Percentiles rank a stretch among this genome's conserved stretches.
Conservation (phyloP, 352 stramenopile genomes). For the Phytophthora pinifolia region DNA sequence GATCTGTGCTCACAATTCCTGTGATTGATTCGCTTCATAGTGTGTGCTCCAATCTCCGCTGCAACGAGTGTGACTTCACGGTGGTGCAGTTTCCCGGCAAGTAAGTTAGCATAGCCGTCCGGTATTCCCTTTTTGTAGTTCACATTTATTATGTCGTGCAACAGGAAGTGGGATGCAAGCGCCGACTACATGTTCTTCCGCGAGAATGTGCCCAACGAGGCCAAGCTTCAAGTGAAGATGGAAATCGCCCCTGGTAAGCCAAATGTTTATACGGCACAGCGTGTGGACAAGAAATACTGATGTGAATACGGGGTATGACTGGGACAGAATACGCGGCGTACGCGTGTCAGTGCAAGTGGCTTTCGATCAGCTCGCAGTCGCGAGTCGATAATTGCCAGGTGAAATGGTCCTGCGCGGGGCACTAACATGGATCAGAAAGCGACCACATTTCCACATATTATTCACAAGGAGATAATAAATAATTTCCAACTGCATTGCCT, state of each 20-base stretch:
- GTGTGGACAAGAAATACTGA: conserved; percentile 4
- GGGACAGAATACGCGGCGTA: conserved; percentile 54
- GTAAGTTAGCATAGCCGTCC: conserved; percentile 28
- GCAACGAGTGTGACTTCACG: conserved; percentile 83
- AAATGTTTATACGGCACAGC: neutral
- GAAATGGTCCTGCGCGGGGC: conserved; percentile 73
- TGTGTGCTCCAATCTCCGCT: conserved; percentile 70
- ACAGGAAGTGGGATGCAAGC: conserved; percentile 64
- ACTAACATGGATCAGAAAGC: conserved; percentile 29
- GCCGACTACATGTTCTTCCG: conserved; percentile 88
- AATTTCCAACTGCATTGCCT: conserved; percentile 11
- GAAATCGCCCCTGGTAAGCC: conserved; percentile 44
- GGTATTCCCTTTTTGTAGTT: neutral
- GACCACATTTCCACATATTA: conserved; percentile 15
- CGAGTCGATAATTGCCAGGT: conserved; percentile 54
- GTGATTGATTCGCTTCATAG: conserved; percentile 23
- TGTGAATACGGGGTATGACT: neutral
- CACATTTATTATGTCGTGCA: neutral
- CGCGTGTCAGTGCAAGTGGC: conserved; percentile 84
- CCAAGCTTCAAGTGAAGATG: conserved; percentile 69
- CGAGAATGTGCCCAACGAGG: conserved; percentile 75
- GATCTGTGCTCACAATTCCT: neutral
- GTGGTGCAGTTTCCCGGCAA: conserved; percentile 75
- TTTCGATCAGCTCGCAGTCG: conserved; percentile 53
- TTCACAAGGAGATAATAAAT: conserved; percentile 24